Evolutionary conservation across 164 flowering plant genomes (phyloP), one percentile per base, ranked within the genome.

Genomic region (Aristolochia contorta): DNA sequence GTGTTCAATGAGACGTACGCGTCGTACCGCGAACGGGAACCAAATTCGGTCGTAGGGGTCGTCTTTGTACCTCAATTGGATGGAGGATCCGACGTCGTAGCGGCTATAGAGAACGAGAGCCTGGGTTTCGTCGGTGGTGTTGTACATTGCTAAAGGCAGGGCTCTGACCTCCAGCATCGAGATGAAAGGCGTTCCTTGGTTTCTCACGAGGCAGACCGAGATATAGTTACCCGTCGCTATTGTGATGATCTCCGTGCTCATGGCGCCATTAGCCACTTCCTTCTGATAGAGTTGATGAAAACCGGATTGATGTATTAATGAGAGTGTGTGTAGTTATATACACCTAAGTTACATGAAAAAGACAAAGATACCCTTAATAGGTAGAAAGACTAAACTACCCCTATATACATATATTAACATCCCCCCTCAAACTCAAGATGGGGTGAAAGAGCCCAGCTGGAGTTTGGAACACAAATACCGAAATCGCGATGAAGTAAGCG

Each of bases 141-240:
- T 58, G 49, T 58, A 58, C 47, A 20, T 20, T 21, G 6, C 49
- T 12, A 20, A 16, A 22, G 48, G 54, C 24, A 47, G 37, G 3
- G 66, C 74, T 62, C 81, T 67, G 6, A 77, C 63, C 55, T 75
- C 81, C 50, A 81, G 46, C 30, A 65, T 68, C 6, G 80, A 74
- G 41, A 78, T 68, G 63, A 77, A 78, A 53, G 85, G 85, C 5
- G 69, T 69, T 25, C 82, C 80, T 74, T 1, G 58, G 71, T 51
- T 78, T 62, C 14, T 74, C 66, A 4, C 30, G 32, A 81, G 80
- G 47, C 85, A 81, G 9, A 77, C 72, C 16, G 63, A 13, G 18
- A 79, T 4, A 49, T 25, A 54, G 43, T 71, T 57, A 0, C 58
- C 22, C 5, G 47, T 2, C 2, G 76, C 67, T 2, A 63, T 33